A percentile compares a stretch with the other conserved stretches of the same genome.
Evolutionary conservation across 768 basidiomycete species (phyloP).

Genomic region (Pulveroboletus ravenelii): DNA sequence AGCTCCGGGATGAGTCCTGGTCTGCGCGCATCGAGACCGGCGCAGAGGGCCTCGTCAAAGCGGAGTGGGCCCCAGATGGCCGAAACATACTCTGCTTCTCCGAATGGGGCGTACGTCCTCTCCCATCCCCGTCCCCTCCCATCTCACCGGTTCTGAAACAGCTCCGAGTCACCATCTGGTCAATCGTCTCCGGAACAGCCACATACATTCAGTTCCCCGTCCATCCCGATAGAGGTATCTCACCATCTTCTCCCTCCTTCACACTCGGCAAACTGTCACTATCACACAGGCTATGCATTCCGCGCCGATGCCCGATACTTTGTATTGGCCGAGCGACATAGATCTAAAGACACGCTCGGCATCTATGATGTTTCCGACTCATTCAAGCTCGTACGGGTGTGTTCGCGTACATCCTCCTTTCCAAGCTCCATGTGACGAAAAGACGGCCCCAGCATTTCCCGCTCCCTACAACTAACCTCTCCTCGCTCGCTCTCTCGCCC

Average conservation of each 20-base stretch:
- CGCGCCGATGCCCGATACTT: constrained; percentile 80
- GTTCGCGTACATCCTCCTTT: constrained; percentile 1
- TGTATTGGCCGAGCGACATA: constrained; percentile 81
- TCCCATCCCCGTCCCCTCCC: background rate
- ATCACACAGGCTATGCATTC: constrained; percentile 63
- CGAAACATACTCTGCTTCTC: constrained; percentile 84
- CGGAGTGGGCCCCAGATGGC: constrained; percentile 89
- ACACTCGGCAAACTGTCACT: background rate
- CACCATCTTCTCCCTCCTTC: background rate
- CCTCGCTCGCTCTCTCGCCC: constrained; percentile 72
- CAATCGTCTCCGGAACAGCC: constrained; percentile 66
- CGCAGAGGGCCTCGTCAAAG: constrained; percentile 77
- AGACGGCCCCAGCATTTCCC: constrained; percentile 66
- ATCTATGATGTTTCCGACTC: constrained; percentile 72
- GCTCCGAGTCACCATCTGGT: constrained; percentile 87
- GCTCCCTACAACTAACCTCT: constrained; percentile 66
- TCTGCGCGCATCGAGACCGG: constrained; percentile 73
- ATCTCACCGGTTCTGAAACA: constrained; percentile 28
- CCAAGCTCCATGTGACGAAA: constrained; percentile 16
- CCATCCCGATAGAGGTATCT: constrained; percentile 69
- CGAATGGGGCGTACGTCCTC: constrained; percentile 79
- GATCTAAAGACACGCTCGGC: constrained; percentile 82
- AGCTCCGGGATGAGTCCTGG: constrained; percentile 77
- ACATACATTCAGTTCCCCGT: constrained; percentile 84
- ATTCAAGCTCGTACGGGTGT: constrained; percentile 70